Base-by-base conservation (phyloP, 345 rosid genomes). In the Sonneratia caseolaris region DNA sequence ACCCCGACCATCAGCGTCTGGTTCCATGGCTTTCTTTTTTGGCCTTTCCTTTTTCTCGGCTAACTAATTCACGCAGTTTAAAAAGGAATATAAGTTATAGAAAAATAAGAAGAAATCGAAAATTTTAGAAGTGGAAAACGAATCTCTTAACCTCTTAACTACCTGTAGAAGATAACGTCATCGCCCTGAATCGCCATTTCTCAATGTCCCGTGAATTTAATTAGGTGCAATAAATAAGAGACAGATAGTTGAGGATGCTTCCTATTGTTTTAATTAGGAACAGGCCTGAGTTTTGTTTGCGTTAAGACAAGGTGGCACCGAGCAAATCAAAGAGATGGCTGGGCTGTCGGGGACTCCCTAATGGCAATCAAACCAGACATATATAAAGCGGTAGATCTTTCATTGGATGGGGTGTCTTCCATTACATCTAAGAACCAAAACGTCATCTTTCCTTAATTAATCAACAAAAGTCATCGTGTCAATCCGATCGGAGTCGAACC, bases 241-340 rank as follows among this genome's bases (percentile, higher is more conserved):
- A 48, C 9, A 14, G 53, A 10, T 15, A 48, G 53, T 48, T 21
- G 4, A 53, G 59, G 59, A 18, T 47, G 59, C 22, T 53, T 53
- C 59, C 59, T 3, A 53, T 22, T 22, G 27, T 27, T 61, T 27
- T n/a, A 62, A 62, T 66, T 74, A 62, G 66, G 53, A 36, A 47
- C 35, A 2, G 37, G 66, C 42, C 56, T 71, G 3, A 35, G 66
- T 57, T 56, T 72, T 79, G 74, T 64, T 73, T 68, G 69, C 40
- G 68, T 66, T 59, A 32, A 76, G 70, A 76, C 69, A 76, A 9
- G 45, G 61, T 69, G 73, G 37, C 56, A 7, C 66, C 45, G 38
- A 70, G 66, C 72, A 70, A 70, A 37, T 70, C 72, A 59, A 59
- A 53, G 42, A 55, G 72, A 36, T 35, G 72, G 72, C 37, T 70